Evolutionary conservation across 805 yeast species (phyloP), one percentile per base, ranked within the genome.

Genomic region (Myxozyma udenii): DNA sequence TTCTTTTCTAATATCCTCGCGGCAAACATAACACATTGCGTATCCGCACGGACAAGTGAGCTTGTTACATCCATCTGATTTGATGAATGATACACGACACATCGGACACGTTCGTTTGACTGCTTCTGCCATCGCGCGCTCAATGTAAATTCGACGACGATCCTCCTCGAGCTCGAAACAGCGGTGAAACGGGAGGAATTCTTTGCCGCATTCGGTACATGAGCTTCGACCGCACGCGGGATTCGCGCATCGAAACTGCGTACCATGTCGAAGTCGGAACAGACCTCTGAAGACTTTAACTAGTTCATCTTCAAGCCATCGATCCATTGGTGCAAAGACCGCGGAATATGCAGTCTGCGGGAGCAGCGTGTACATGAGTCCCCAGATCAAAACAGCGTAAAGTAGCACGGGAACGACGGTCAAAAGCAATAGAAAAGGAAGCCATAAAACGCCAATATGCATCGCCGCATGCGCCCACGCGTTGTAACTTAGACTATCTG

Each of bases 41-140:
- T 51, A 56, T 11, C 60, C 60, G 44, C 60, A 56, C 9, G 45
- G 50, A 25, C 60, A 56, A n/a, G 58, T 59, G 14, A 56, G 46
- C 47, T 56, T 56, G 33, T 56, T 56, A 48, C 60, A 56, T 12
- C 60, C 60, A 19, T 56, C 60, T 14, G 58, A 33, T 32, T 56
- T 56, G 41, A 56, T 40, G 26, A 56, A 56, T 18, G 58, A 53
- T 21, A 50, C 47, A 21, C 44, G 60, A 48, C 60, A 56, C n/a
- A 33, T 40, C 11, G 60, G 60, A 36, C 60, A 56, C 7, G 60
- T 56, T 9, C 60, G 51, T 36, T 56, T 56, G n/a, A 56, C 55
- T 5, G 60, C 58, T 23, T 56, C 55, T 4, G 58, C 60, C 60
- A 56, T 56, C 12, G 60, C 60, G 9, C 40, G 32, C 39, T 56